These are phyloP conservation scores for Rhizopus delemar DNA, from an alignment of 371 early-diverging fungal genomes.

Conservation along the genomic window DNA sequence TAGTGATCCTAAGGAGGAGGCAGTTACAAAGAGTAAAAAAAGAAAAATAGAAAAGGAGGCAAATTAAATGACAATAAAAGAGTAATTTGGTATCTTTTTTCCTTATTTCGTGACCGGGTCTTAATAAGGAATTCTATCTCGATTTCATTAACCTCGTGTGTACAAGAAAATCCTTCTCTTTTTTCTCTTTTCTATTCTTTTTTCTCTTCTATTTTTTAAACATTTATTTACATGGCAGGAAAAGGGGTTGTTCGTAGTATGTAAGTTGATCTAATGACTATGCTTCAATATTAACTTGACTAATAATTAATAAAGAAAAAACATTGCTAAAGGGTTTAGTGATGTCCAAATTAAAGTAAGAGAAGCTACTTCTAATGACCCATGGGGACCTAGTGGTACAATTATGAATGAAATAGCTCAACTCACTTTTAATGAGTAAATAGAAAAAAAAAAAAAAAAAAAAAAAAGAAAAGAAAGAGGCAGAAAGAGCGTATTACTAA, in stretches of 20 bases:
- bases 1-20: too few relatives aligned
- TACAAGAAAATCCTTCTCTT: background rate
- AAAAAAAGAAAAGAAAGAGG: conserved; percentile 1
- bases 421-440: conserved; percentile 82
- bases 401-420: conserved; percentile 87
- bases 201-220: conserved; percentile 12
- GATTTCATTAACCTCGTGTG: conserved; percentile 15
- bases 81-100: background rate
- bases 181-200: conserved; percentile 9
- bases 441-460: conserved; percentile 7
- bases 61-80: background rate
- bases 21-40: conserved; percentile 1
- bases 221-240: conserved; percentile 33
- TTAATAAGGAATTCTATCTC: background rate
- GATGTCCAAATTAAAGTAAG: conserved; percentile 93
- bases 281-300: background rate
- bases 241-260: conserved; percentile 54
- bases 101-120: background rate
- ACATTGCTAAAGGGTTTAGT: conserved; percentile 90
- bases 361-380: conserved; percentile 90
- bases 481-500: background rate
- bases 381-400: conserved; percentile 76
- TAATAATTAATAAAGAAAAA: conserved; percentile 67
- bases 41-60: background rate
- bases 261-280: conserved; percentile 25